Evolutionary conservation across 176 grass and related monocot species (phyloP), one percentile per base, ranked within the genome.

Genomic region (Carex littledalei): DNA sequence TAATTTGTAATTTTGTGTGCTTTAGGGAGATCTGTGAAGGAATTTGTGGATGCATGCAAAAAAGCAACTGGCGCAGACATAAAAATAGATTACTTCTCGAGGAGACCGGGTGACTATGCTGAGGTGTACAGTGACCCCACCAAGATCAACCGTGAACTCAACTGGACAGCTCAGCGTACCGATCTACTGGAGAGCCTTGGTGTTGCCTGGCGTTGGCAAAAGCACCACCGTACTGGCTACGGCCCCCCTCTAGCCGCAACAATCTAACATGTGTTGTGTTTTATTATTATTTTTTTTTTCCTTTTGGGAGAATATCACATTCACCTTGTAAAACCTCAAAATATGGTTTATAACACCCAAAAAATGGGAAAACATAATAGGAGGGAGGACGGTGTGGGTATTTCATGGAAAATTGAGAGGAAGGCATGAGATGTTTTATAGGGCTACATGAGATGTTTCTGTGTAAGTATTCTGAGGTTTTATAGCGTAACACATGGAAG

Each of bases 41-140:
- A 97, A 86, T 97, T 97, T 80, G 94, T 97, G 1, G 90, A 94
- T 45, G 94, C 94, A 29, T 97, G 94, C 90, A 97, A 94, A 86
- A 87, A 88, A 71, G 94, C 94, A 39, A 94, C 94, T 3, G 90
- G 90, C 53, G 87, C 86, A 24, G 87, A 91, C 63, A 97, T 94
- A 82, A 97, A 94, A 88, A 84, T 94, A 0, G 90, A 92, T 37
- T 94, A 92, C 90, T 94, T 91, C 64, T 18, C 88, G 0, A 92
- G 94, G 50, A 84, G 94, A 37, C 90, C 94, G 2, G 94, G 94
- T 3, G 94, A 97, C 71, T 97, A 97, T 0, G 94, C 94, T 0
- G 94, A 97, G 68, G 94, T 97, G 68, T 97, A 92, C 82, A 94
- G 94, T 16, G 81, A 97, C 31, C 94, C 94, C 0, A 84, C 88